Conservation (phyloP, 2,329 filamentous ascomycete species). For the Cephalotrichum gorgonifer region DNA sequence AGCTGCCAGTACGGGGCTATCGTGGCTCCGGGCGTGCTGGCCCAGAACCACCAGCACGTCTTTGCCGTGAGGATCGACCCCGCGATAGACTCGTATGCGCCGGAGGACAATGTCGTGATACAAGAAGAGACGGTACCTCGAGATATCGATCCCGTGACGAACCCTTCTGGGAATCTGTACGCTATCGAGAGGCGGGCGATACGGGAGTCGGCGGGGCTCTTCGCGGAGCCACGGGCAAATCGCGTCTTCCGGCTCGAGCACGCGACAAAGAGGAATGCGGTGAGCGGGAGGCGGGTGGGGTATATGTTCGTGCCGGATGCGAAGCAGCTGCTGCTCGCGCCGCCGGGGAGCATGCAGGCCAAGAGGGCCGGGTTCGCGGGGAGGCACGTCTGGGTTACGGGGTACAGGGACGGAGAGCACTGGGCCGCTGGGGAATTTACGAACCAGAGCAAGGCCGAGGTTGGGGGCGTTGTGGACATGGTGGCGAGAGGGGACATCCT, state of each 20-base stretch:
- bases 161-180: constrained; percentile 54
- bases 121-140: constrained; percentile 25
- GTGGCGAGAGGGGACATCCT: constrained; percentile 21
- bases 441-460: constrained; percentile 33
- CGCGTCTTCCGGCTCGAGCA: constrained; percentile 39
- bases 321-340: constrained; percentile 36
- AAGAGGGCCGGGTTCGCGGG: constrained; percentile 32
- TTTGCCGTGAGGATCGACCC: constrained; percentile 58
- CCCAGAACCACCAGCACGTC: constrained; percentile 62
- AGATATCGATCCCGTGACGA: constrained; percentile 37
- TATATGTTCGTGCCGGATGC: constrained; percentile 36
- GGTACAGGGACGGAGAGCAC: constrained; percentile 36
- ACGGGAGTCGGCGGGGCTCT: constrained; percentile 32
- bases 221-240: constrained; percentile 43
- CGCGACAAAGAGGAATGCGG: constrained; percentile 28
- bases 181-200: constrained; percentile 37
- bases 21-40: constrained; percentile 53
- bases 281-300: constrained; percentile 37
- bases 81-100: constrained; percentile 39
- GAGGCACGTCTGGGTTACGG: constrained; percentile 39
- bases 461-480: constrained; percentile 35
- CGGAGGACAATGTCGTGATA: constrained; percentile 37
- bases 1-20: constrained; percentile 46
- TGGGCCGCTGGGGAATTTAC: constrained; percentile 41
- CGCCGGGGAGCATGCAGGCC: constrained; percentile 29